These are phyloP conservation scores for grape (Vitis vinifera) DNA, from an alignment of 164 flowering plant species.

Conservation along the genomic window ASM3070453v1 NC_081818.1:8431001-8431500, in stretches of 20 bases:
- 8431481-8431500: constrained; percentile 81
- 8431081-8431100: neutral
- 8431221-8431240: neutral
- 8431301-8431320: constrained; percentile 79
- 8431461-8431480: constrained; percentile 96
- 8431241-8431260: constrained; percentile 1
- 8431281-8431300: constrained; percentile 98
- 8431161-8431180: neutral
- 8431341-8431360: constrained; percentile 98
- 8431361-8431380: constrained; percentile 81
- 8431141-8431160: no score
- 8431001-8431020: no score
- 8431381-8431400: constrained; percentile 60
- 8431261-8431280: constrained; percentile 95
- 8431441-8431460: constrained; percentile 93
- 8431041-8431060: no score
- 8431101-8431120: neutral
- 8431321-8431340: constrained; percentile 75
- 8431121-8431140: neutral
- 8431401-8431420: constrained; percentile 95
- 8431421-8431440: constrained; percentile 91
- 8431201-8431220: neutral
- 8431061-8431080: no score
- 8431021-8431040: no score
- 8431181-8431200: neutral